Evolutionary conservation across 495 filamentous ascomycete genomes (phyloP).

Genomic region (Amniculicola lignicola): DNA sequence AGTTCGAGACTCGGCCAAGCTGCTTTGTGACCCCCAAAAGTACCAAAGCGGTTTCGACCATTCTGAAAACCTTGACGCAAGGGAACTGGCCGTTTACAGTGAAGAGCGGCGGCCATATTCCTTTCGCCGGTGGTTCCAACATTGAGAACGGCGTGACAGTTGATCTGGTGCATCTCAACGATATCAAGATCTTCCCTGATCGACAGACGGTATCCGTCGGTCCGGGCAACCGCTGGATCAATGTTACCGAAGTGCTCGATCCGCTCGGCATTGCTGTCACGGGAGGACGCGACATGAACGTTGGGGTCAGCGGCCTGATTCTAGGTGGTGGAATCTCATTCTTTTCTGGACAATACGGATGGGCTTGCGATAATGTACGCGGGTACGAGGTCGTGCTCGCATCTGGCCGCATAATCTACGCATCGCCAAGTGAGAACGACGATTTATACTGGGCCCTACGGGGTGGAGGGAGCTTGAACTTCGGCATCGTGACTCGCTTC

Average conservation of each 20-base stretch:
- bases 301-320: conserved; percentile 46
- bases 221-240: conserved; percentile 37
- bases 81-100: conserved; percentile 37
- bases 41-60: not conserved
- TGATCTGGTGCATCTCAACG: conserved; percentile 48
- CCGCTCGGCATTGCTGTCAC: conserved; percentile 1
- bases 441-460: conserved; percentile 40
- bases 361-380: conserved; percentile 46
- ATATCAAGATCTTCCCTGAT: conserved; percentile 41
- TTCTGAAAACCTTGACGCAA: not conserved
- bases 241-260: conserved; percentile 20
- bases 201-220: conserved; percentile 41
- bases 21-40: not conserved
- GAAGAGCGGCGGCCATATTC: conserved; percentile 38
- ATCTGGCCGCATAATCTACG: conserved; percentile 53
- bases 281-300: conserved; percentile 36
- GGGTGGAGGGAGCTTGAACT: conserved; percentile 39
- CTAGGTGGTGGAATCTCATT: conserved; percentile 7
- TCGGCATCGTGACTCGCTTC: conserved; percentile 52
- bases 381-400: conserved; percentile 49
- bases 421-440: conserved; percentile 35
- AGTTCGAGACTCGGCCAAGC: not conserved
- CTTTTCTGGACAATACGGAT: conserved; percentile 49
- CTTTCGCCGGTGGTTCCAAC: conserved; percentile 36
- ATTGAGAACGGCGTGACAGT: conserved; percentile 50